Evolutionary conservation across 805 yeast species (phyloP), one percentile per base, ranked within the genome.

Genomic region (Kodamaea neixiangensis): DNA sequence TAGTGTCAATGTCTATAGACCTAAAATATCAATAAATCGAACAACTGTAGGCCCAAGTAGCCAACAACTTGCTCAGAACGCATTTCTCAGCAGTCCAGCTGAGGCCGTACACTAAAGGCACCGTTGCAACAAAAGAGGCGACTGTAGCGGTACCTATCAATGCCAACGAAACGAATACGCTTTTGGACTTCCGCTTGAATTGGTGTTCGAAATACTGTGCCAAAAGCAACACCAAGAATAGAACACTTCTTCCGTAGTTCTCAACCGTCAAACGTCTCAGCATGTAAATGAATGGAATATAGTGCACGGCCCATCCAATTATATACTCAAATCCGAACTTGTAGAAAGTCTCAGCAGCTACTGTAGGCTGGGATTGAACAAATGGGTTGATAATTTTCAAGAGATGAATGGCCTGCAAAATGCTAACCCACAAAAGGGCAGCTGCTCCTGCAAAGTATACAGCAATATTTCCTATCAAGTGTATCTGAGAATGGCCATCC

Each of bases 401-500:
- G 6, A 60, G 9, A 45, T 65, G 58, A 31, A 67, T 22, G 1
- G 46, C 48, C 20, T 61, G 59, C 42, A 58, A 59, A 9, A 58
- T 21, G 3, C 55, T 41, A 7, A 65, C 55, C 15, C 76, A 58
- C 7, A 68, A 48, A 6, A 80, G 54, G 15, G 69, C 55, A 3
- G 71, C 47, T 11, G 73, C 22, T 11, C 79, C 75, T 3, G 76
- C 52, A 66, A 79, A 79, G 69, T 86, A 86, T 10, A 81, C 73
- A 10, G 79, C 74, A 17, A 79, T 68, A 65, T 88, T 89, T 5
- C 96, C 96, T 13, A 86, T 58, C 21, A 80, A 74, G 62, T 85
- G 86, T 31, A 88, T 70, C 48, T 68, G 70, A 42, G 64, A 61
- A 13, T 66, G 66, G 45, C 57, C 64, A 19, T 55, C 58, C 29